Evolutionary conservation across 2,329 filamentous ascomycete genomes (phyloP), one percentile per base, ranked within the genome.

Genomic region (Ciborinia camelliae): DNA sequence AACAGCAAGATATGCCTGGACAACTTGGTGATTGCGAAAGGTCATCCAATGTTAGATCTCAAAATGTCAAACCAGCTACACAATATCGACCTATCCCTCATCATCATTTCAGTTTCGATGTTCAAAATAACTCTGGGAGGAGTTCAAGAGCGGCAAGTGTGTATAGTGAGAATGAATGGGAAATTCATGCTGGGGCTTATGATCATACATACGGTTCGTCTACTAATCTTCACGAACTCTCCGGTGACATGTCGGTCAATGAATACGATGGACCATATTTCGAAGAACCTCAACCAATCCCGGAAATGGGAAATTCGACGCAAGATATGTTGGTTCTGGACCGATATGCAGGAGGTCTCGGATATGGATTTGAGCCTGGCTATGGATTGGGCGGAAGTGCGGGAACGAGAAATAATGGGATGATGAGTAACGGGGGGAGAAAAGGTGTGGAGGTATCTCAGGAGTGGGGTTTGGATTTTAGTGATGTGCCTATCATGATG

Each of bases 271-370:
- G 66, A 15, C 51, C 26, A 6, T 52, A 62, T 28, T 58, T 60
- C 45, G 62, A 68, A 28, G 45, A 69, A 12, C 47, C 66, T 4
- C 61, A 63, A 35, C 41, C 47, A 4, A 62, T 67, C 20, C 63
- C 67, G 30, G 15, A 61, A 18, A 43, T 65, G 2, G 63, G 62
- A 2, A 68, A 61, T 32, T 68, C 65, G 1, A 72, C 71, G 2
- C 57, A 62, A 1, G 69, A 72, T 12, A 72, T 73, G 68, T 61
- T 72, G 4, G 65, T 70, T 14, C 52, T 72, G 3, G 71, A 73
- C 64, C 66, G 68, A 5, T 73, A 67, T 52, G 62, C 70, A 2
- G 70, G 70, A 12, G 68, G 69, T 1, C 26, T 71, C 18, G 69
- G 63, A 18, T 69, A 69, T 63, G 67, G 67, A 20, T 72, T 68